Evolutionary conservation across 2,329 filamentous ascomycete genomes (phyloP), one percentile per base, ranked within the genome.

Genomic region (Waltergamsia citrina): DNA sequence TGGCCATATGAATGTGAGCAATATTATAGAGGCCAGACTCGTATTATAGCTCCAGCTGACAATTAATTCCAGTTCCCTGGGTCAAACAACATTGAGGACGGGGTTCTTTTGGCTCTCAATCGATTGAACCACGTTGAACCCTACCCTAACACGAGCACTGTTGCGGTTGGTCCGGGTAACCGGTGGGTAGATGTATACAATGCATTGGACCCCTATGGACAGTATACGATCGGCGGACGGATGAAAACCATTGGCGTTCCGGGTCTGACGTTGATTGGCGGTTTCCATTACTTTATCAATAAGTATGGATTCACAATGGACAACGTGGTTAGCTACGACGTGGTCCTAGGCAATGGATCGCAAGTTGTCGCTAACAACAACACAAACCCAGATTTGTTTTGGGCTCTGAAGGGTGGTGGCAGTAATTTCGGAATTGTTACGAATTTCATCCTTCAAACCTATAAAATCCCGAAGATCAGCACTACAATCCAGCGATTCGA

Each of bases 341-440:
- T 68, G 2, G 54, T 72, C 2, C 61, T 62, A 6, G 60, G 57
- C 0, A 48, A 46, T 19, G 69, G 69, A 9, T 14, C 19, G 7
- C 10, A 22, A 18, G 20, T 31, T 7, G 34, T 30, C 16, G 39
- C 51, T n/a, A 43, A 44, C 17, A 49, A 50, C 12, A 36, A 37
- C 11, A 38, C 43, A 4, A 42, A 56, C 33, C n/a, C 41, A 8
- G 63, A 69, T 38, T 45, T 71, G 0, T 53, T 67, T 41, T 70
- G 65, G 65, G 66, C 61, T 14, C 44, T 71, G 0, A 63, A 54
- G 47, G 68, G 67, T 12, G 68, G 67, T 4, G 67, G 63, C 2
- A 63, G 59, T 7, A 70, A 70, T 41, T 61, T 71, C 41, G 67
- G 67, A 27, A 60, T 71, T 33, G 57, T 71, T 27, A 47, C 63